These are phyloP conservation scores for Talaromyces sp. DNA, from an alignment of 2,329 filamentous ascomycete genomes.

Conservation along the genomic window DNA sequence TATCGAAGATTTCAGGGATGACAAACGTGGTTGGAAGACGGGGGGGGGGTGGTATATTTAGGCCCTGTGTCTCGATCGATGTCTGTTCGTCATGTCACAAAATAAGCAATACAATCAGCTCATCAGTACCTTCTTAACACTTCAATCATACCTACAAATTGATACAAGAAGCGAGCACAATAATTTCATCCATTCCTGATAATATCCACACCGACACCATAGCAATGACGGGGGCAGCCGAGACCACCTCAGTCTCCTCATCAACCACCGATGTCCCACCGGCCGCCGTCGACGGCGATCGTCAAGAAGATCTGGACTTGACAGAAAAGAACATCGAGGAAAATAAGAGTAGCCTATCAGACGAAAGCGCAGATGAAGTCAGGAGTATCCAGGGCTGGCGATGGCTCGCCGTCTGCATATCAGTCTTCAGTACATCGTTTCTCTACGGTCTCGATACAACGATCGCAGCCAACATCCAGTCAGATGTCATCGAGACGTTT, in stretches of 20 bases:
- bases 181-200: too few species aligned
- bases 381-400: slow-evolving; percentile 6
- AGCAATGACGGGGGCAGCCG: not conserved
- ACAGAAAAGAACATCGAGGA: not conserved
- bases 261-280: not conserved
- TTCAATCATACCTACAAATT: too few species aligned
- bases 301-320: not conserved
- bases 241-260: not conserved
- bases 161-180: too few species aligned
- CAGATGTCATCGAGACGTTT: slow-evolving; percentile 35
- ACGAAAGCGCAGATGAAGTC: not conserved
- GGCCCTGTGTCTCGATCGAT: not conserved
- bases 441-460: slow-evolving; percentile 38
- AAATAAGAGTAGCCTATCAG: not conserved
- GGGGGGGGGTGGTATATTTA: not conserved
- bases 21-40: not conserved
- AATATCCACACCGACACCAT: not conserved
- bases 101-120: not conserved
- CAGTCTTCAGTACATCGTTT: not conserved
- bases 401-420: slow-evolving; percentile 5
- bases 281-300: not conserved
- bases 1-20: not conserved
- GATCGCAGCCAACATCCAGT: slow-evolving; percentile 45
- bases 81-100: not conserved
- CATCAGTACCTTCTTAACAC: too few species aligned